phyloP scores from a whole-genome alignment of 176 grass and related monocot species.

The Oropetium thomaeum region DNA sequence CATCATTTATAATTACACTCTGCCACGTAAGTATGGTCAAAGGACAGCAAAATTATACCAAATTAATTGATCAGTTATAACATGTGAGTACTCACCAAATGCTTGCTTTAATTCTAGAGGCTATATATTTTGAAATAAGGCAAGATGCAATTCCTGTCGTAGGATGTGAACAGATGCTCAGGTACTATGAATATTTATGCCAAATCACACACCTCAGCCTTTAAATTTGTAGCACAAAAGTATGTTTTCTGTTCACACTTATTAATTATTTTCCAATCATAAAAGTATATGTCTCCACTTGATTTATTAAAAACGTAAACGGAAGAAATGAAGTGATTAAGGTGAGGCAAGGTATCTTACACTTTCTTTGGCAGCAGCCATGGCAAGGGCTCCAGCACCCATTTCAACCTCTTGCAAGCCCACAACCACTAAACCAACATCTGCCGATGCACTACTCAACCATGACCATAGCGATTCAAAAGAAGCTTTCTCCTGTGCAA shows the following conservation, averaged over 20 bases:
- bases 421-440: slow-evolving; percentile 81
- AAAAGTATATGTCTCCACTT: slow-evolving; percentile 18
- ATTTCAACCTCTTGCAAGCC: slow-evolving; percentile 99
- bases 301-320: slow-evolving; percentile 20
- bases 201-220: slow-evolving; percentile 3
- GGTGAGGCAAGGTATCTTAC: slow-evolving; percentile 51
- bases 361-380: slow-evolving; percentile 98
- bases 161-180: background rate
- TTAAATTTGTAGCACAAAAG: background rate
- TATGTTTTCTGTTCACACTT: background rate
- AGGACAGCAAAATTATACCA: background rate
- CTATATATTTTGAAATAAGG: slow-evolving; percentile 16
- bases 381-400: slow-evolving; percentile 98
- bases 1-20: background rate
- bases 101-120: background rate
- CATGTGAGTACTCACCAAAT: background rate
- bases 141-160: background rate
- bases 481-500: slow-evolving; percentile 82
- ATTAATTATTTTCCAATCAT: background rate
- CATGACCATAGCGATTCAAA: slow-evolving; percentile 73
- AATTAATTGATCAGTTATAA: background rate
- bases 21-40: background rate
- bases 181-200: background rate
- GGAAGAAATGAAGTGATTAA: slow-evolving; percentile 8
- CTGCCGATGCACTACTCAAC: slow-evolving; percentile 57